phyloP scores from a whole-genome alignment of 768 basidiomycete genomes.

The Rhodocollybia butyracea region DNA sequence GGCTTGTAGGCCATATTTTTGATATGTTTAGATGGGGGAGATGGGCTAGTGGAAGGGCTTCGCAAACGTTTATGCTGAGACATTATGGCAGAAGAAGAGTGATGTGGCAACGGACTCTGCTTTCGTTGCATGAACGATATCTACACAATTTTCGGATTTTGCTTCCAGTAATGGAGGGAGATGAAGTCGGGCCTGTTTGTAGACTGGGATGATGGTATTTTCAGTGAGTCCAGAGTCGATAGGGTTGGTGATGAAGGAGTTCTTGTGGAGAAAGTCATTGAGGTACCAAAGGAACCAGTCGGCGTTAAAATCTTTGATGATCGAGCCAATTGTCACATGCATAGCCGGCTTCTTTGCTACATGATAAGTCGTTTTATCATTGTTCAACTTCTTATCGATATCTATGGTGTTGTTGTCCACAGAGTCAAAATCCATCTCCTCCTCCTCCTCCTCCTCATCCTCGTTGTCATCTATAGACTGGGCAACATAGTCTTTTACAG shows the following conservation, averaged over 20 bases:
- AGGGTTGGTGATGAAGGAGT: not conserved
- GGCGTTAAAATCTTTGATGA: not conserved
- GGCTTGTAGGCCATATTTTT: too few species aligned
- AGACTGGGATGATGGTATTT: not conserved
- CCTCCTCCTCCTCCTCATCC: not conserved
- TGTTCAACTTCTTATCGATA: not conserved
- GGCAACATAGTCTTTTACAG: constrained; percentile 17
- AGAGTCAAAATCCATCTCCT: too few species aligned
- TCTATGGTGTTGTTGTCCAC: not conserved
- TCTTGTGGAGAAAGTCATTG: not conserved
- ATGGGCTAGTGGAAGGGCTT: too few species aligned
- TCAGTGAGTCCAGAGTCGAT: not conserved
- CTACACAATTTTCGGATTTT: not conserved
- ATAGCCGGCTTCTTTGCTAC: not conserved
- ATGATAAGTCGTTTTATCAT: not conserved
- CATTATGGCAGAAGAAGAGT: too few species aligned
- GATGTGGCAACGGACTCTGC: too few species aligned
- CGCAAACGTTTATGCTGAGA: too few species aligned
- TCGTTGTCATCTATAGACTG: constrained; percentile 1
- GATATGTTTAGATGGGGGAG: too few species aligned
- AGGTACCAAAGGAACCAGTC: not conserved
- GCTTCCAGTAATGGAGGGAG: not conserved
- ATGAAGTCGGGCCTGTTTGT: not conserved
- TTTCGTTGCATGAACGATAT: not conserved
- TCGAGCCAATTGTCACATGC: not conserved